phyloP scores from a whole-genome alignment of 768 basidiomycete genomes.

The Paxillus involutus region DNA sequence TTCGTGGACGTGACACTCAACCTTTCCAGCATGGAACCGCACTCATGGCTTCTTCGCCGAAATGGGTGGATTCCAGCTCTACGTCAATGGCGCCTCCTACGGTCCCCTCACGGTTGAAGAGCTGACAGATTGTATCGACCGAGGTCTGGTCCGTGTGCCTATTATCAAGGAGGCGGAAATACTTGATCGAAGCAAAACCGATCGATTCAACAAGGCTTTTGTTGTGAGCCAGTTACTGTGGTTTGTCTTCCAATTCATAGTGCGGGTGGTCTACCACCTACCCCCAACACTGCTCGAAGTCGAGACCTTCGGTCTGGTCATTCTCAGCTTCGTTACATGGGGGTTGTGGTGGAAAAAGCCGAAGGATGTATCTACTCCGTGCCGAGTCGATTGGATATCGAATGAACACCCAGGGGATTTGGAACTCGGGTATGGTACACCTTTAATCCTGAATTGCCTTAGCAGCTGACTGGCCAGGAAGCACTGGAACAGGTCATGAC shows the following conservation, averaged over 20 bases:
- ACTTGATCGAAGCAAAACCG: slow-evolving; percentile 31
- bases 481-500: not conserved
- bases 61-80: slow-evolving; percentile 24
- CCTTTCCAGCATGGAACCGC: not conserved
- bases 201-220: slow-evolving; percentile 33
- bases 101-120: not conserved
- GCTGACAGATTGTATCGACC: not conserved
- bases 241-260: slow-evolving; percentile 34
- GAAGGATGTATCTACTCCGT: slow-evolving; percentile 28
- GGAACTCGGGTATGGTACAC: not conserved
- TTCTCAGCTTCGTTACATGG: slow-evolving; percentile 32
- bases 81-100: not conserved
- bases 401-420: not conserved
- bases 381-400: not conserved
- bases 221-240: slow-evolving; percentile 34
- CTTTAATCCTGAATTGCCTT: not conserved
- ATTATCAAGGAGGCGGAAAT: slow-evolving; percentile 13
- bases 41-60: slow-evolving; percentile 16
- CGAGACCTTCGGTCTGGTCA: slow-evolving; percentile 33
- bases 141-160: not conserved
- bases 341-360: slow-evolving; percentile 42
- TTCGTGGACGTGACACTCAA: not conserved
- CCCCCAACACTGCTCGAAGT: slow-evolving; percentile 37
- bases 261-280: slow-evolving; percentile 22
- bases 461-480: not conserved